Evolutionary conservation across 2,329 filamentous ascomycete genomes (phyloP).

Genomic region (Paraphaeosphaeria minitans): DNA sequence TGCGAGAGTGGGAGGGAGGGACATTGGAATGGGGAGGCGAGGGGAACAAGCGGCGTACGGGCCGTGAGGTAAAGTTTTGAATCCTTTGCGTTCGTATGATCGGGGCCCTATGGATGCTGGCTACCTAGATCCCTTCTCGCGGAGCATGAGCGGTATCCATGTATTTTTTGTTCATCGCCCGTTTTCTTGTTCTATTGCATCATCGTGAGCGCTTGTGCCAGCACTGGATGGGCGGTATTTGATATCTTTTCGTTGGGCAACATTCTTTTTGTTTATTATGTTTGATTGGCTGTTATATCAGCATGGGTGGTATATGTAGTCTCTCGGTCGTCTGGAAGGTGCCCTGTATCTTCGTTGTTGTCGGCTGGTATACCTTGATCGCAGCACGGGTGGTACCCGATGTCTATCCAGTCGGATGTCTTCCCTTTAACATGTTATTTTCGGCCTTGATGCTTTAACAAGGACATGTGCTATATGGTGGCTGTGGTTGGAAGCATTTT

Average conservation of each 20-base stretch:
- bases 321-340: neutral
- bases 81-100: no score
- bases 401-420: neutral
- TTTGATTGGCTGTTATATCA: no score
- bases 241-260: no score
- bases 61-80: no score
- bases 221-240: no score
- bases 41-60: no score
- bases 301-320: neutral
- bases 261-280: no score
- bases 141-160: no score
- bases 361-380: neutral
- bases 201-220: neutral
- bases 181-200: no score
- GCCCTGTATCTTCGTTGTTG: neutral
- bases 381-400: neutral
- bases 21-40: conserved; percentile 16
- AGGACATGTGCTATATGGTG: neutral
- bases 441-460: neutral
- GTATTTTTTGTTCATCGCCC: no score
- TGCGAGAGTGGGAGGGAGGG: conserved; percentile 17
- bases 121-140: no score
- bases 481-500: neutral
- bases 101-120: no score
- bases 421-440: neutral